These are phyloP conservation scores for Erythrophleum ivorense DNA, from an alignment of 331 rosid species.

Conservation along the genomic window DNA sequence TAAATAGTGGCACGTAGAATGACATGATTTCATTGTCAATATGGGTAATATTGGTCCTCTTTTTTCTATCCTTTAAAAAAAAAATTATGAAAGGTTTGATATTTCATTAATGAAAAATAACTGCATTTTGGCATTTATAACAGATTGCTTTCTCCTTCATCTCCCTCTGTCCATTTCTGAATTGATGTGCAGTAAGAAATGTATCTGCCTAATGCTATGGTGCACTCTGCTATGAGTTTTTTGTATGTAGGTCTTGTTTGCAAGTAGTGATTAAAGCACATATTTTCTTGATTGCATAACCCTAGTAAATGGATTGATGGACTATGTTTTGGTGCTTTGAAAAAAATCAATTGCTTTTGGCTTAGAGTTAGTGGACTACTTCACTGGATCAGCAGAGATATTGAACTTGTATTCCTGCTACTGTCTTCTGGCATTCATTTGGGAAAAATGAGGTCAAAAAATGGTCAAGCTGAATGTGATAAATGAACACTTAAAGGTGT, in stretches of 20 bases:
- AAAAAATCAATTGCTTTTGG: not conserved
- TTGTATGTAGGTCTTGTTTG: not conserved
- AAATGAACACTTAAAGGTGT: not conserved
- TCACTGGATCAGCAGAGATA: slow-evolving; percentile 25
- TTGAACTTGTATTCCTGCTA: slow-evolving; percentile 16
- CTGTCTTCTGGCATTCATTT: slow-evolving; percentile 34
- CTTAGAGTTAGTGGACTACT: not conserved
- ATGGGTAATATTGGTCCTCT: not conserved
- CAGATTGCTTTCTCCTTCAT: not conserved
- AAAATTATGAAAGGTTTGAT: not conserved
- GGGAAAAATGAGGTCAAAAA: slow-evolving; percentile 17
- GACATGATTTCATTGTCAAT: not conserved
- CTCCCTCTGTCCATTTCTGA: not conserved
- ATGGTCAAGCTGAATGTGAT: slow-evolving; percentile 31
- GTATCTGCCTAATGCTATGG: not conserved
- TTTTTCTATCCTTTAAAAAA: not conserved
- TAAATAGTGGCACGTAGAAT: not conserved
- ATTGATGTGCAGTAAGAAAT: not conserved
- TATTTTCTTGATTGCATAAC: not conserved
- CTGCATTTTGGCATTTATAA: not conserved
- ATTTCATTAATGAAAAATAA: not conserved
- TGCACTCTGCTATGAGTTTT: not conserved
- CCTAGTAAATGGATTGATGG: not conserved
- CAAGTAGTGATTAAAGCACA: not conserved
- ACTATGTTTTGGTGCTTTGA: not conserved